Base-by-base conservation (phyloP, 176 grass and related monocot genomes). In the Puccinellia tenuiflora region DNA sequence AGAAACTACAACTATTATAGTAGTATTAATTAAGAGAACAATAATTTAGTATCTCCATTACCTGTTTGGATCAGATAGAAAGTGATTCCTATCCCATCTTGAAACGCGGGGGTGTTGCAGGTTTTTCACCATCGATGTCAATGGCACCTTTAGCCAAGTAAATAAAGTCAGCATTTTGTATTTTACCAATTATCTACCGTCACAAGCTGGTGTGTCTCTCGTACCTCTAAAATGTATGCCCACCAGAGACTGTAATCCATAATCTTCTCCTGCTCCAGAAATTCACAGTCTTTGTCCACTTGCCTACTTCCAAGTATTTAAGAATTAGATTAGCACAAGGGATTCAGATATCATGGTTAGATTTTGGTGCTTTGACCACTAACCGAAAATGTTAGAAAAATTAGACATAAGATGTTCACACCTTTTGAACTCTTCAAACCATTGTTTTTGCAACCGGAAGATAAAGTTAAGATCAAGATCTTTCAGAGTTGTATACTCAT, bases 401-500 rank as follows among this genome's bases (percentile, higher is more conserved):
- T 75, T 24, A 67, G 65, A 48, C 29, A 68, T 68, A 71, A 79
- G n/a, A 71, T 88, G 75, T 75, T 77, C 70, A 76, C 68, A 97
- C 94, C 89, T 97, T 77, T 79, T 77, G 79, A 97, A 94, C 46
- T 97, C 94, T 82, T 94, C 82, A 67, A 88, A 93, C 91, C 84
- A 90, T 55, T 92, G 81, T 82, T 90, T 93, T 68, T 85, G 87
- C 77, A 97, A 64, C 66, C 89, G 86, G 71, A 97, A 97, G 77
- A 94, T 94, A 50, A 97, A 97, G 76, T 97, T 97, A 79, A 97
- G 94, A 89, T 97, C 94, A n/a, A 97, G 94, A 84, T 97, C 94
- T 79, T 97, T 97, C 71, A 97, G 78, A 90, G 91, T 97, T 69
- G 94, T 97, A 72, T 91, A 90, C 84, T 97, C 94, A 85, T 97